Conservation (phyloP, 2,329 filamentous ascomycete genomes). For the Monosporascus sp. region DNA sequence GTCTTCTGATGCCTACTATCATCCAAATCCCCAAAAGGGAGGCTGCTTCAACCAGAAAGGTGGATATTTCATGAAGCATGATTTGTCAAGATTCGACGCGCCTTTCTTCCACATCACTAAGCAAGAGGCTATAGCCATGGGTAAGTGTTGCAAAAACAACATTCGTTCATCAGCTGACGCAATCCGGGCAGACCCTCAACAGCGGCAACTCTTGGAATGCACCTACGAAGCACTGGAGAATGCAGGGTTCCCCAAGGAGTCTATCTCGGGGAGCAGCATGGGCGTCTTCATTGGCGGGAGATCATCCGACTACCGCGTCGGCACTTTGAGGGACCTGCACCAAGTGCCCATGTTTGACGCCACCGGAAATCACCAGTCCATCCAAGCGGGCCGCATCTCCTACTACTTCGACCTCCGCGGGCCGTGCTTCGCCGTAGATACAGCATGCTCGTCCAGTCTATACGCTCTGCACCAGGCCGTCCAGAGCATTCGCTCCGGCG, state of each 20-base stretch:
- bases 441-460: conserved; percentile 15
- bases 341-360: conserved; percentile 15
- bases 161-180: not conserved
- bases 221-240: conserved; percentile 78
- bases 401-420: conserved; percentile 13
- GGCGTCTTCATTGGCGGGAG: conserved; percentile 15
- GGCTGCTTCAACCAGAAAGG: conserved; percentile 66
- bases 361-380: conserved; percentile 12
- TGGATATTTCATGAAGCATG: conserved; percentile 60
- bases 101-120: conserved; percentile 82
- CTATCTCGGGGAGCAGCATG: conserved; percentile 12
- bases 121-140: conserved; percentile 55
- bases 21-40: conserved; percentile 60
- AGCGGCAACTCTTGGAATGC: conserved; percentile 66
- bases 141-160: conserved; percentile 1
- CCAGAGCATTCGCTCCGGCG: conserved; percentile 13
- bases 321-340: conserved; percentile 14
- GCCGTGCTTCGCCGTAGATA: conserved; percentile 12
- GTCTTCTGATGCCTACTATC: conserved; percentile 60
- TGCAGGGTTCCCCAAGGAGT: conserved; percentile 49
- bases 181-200: conserved; percentile 67
- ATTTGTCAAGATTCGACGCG: conserved; percentile 70
- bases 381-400: conserved; percentile 14
- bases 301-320: conserved; percentile 14
- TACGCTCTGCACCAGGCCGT: conserved; percentile 14